A percentile compares a stretch with the other conserved stretches of the same genome.
Conservation (phyloP, 495 filamentous ascomycete genomes). For the Pyrenula massariospora region DNA sequence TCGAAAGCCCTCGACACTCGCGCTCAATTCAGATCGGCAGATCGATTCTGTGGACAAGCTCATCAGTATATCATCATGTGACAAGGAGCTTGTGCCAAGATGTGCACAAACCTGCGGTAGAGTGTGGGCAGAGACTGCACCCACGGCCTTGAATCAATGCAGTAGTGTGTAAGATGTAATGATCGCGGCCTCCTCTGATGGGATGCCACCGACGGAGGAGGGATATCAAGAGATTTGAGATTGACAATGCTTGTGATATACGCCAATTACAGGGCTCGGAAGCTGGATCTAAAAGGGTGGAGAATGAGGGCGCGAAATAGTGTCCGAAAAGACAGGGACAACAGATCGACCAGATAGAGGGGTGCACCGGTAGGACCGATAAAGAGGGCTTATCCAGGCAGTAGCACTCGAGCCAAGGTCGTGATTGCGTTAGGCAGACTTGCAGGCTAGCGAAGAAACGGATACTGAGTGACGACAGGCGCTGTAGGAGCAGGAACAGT, state of each 20-base stretch:
- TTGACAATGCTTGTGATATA: background rate
- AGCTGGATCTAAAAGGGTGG: background rate
- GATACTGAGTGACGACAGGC: conserved; percentile 3
- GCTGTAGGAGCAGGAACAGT: conserved; percentile 2
- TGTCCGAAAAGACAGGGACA: background rate
- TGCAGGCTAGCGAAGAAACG: conserved; percentile 1
- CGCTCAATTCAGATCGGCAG: too few species aligned
- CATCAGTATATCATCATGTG: too few species aligned
- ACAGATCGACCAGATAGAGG: background rate
- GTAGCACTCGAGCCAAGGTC: background rate
- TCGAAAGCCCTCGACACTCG: too few species aligned
- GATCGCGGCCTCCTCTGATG: background rate
- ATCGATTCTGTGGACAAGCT: too few species aligned
- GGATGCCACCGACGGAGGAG: background rate
- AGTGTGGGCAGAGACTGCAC: background rate
- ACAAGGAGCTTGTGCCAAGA: too few species aligned
- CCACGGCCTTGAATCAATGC: background rate
- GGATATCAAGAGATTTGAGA: background rate
- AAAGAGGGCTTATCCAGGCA: background rate
- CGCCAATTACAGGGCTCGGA: background rate
- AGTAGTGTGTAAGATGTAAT: background rate
- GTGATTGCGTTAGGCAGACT: background rate
- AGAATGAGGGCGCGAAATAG: background rate
- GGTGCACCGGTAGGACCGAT: background rate
- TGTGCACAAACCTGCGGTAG: too few species aligned